phyloP scores from a whole-genome alignment of 306 rosid species.

The Lathyrus oleraceus region DNA sequence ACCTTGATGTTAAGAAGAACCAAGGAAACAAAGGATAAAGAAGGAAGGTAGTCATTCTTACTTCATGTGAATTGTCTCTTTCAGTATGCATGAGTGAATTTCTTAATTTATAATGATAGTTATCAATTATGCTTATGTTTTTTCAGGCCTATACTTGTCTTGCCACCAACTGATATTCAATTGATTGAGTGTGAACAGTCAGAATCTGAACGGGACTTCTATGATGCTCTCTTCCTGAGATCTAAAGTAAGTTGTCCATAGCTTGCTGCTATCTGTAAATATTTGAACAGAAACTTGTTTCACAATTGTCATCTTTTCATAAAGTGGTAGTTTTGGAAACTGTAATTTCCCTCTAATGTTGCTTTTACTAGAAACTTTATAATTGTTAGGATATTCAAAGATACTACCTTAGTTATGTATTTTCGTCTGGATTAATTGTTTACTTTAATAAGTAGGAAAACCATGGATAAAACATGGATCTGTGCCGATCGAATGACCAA shows the following conservation, averaged over 20 bases:
- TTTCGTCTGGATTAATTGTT: too few relatives aligned
- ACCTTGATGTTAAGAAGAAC: conserved; percentile 79
- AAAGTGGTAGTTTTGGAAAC: neutral
- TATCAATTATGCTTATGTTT: too few relatives aligned
- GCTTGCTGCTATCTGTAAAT: neutral
- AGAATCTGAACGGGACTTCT: conserved; percentile 75
- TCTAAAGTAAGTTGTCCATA: conserved; percentile 58
- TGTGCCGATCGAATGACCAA: too few relatives aligned
- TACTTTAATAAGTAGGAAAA: too few relatives aligned
- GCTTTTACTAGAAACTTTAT: too few relatives aligned
- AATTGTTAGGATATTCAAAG: too few relatives aligned
- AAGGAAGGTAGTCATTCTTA: conserved; percentile 87
- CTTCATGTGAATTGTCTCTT: too few relatives aligned
- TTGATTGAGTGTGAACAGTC: conserved; percentile 72
- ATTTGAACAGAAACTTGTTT: neutral
- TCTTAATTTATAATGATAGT: too few relatives aligned
- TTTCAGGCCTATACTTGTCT: conserved; percentile 78
- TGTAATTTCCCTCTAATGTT: too few relatives aligned
- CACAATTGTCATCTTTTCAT: neutral
- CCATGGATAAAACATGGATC: too few relatives aligned
- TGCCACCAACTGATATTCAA: conserved; percentile 73
- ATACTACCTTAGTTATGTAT: too few relatives aligned
- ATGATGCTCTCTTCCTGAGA: conserved; percentile 70
- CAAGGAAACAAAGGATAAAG: conserved; percentile 71
- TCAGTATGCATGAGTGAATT: too few relatives aligned